phyloP scores from a whole-genome alignment of 768 basidiomycete genomes.

The Asterophora parasitica region DNA sequence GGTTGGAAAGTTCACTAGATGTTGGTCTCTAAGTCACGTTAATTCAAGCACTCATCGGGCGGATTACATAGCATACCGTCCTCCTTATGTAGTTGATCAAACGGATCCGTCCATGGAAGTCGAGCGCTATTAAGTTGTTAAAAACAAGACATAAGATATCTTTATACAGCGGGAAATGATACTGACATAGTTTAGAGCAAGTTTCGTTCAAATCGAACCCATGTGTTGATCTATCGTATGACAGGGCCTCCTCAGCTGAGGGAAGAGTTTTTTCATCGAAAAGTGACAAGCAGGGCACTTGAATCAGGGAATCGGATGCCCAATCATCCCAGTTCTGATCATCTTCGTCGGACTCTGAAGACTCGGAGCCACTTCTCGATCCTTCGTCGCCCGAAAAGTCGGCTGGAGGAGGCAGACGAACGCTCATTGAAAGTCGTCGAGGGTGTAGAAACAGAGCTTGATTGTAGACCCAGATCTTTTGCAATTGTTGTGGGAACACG shows the following conservation, averaged over 20 bases:
- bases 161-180: not conserved
- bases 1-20: slow-evolving; percentile 34
- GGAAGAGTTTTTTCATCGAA: slow-evolving; percentile 65
- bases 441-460: not conserved
- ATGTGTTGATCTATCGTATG: slow-evolving; percentile 55
- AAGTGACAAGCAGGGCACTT: slow-evolving; percentile 59
- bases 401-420: slow-evolving; percentile 30
- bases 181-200: slow-evolving; percentile 53
- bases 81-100: slow-evolving; percentile 86
- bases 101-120: slow-evolving; percentile 74
- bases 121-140: slow-evolving; percentile 51
- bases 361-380: slow-evolving; percentile 21
- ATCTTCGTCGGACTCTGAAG: slow-evolving; percentile 33
- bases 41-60: slow-evolving; percentile 3
- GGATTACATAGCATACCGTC: slow-evolving; percentile 39
- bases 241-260: slow-evolving; percentile 53
- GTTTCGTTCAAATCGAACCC: slow-evolving; percentile 57
- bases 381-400: slow-evolving; percentile 19
- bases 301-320: slow-evolving; percentile 60
- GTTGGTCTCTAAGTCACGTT: slow-evolving; percentile 44
- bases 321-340: slow-evolving; percentile 79
- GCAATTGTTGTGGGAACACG: slow-evolving; percentile 1
- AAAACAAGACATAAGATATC: not conserved
- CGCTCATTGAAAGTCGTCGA: slow-evolving; percentile 29
- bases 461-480: not conserved